Evolutionary conservation across 306 rosid species (phyloP).

Genomic region (Gynostemma pentaphyllum): DNA sequence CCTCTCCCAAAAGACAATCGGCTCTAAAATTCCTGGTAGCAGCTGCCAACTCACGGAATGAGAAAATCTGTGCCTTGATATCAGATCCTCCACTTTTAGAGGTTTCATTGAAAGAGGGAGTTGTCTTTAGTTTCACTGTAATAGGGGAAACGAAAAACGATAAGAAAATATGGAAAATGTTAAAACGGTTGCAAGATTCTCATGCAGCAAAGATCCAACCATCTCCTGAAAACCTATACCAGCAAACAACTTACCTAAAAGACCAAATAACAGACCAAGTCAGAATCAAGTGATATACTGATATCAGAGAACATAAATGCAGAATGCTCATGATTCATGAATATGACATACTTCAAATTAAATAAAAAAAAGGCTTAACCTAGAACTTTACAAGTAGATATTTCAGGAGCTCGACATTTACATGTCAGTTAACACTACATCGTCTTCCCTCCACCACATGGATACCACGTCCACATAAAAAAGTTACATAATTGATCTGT

Average conservation of each 20-base stretch:
- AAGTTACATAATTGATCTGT: no score
- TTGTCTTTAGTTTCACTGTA: constrained; percentile 44
- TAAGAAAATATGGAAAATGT: constrained; percentile 1
- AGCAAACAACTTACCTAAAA: neutral
- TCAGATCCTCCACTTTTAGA: constrained; percentile 48
- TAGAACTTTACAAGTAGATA: neutral
- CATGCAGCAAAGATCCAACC: neutral
- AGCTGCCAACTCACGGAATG: constrained; percentile 80
- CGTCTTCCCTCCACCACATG: no score
- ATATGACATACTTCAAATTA: neutral
- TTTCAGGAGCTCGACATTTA: no score
- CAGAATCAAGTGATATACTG: neutral
- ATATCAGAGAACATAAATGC: neutral
- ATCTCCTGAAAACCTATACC: neutral
- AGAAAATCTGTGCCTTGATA: constrained; percentile 75
- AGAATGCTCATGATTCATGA: neutral
- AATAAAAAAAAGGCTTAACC: neutral
- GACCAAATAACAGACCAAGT: neutral
- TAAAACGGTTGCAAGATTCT: neutral
- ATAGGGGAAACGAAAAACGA: constrained; percentile 12
- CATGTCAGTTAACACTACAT: no score
- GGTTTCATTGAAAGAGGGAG: constrained; percentile 36
- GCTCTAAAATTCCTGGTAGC: constrained; percentile 82
- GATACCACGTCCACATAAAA: no score
- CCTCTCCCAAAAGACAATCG: constrained; percentile 82